Conservation (phyloP, 192 early-diverging fungal genomes). For the Coemansia sp. region DNA sequence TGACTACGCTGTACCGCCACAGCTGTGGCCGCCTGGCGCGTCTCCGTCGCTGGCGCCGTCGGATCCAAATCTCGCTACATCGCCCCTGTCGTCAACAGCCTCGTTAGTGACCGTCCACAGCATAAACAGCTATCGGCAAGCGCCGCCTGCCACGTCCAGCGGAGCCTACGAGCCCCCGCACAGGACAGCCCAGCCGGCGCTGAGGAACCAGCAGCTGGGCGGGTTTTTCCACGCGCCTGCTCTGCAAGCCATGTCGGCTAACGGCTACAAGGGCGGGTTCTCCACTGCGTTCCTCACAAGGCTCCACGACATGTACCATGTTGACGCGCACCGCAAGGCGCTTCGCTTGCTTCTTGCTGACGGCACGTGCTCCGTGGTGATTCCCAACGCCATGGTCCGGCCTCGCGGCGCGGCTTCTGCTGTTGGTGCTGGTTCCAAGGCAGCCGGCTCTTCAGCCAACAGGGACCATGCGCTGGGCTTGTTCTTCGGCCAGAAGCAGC, state of each 20-base stretch:
- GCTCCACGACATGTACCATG: slow-evolving; percentile 37
- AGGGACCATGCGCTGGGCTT: neutral
- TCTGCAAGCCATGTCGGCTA: neutral
- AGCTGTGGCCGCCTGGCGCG: neutral
- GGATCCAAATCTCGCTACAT: neutral
- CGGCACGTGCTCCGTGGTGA: slow-evolving; percentile 13
- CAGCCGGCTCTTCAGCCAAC: neutral
- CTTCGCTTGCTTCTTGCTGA: slow-evolving; percentile 16
- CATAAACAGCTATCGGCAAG: neutral
- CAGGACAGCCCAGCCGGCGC: neutral
- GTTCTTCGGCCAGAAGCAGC: neutral
- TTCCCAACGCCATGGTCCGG: slow-evolving; percentile 34
- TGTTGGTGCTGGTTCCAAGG: too few species aligned
- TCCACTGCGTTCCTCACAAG: slow-evolving; percentile 33
- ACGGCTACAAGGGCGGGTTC: slow-evolving; percentile 20
- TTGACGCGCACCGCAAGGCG: slow-evolving; percentile 21
- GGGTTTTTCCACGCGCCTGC: slow-evolving; percentile 1
- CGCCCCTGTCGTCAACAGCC: neutral
- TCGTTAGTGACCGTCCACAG: neutral
- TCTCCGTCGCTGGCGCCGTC: neutral
- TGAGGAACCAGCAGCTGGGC: slow-evolving; percentile 5
- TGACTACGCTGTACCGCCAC: neutral
- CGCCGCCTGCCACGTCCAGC: neutral
- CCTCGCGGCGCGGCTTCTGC: too few species aligned
- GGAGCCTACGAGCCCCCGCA: too few species aligned